These are phyloP conservation scores for Scheffersomyces amazonensis DNA, from an alignment of 805 yeast genomes.

Conservation along the genomic window DNA sequence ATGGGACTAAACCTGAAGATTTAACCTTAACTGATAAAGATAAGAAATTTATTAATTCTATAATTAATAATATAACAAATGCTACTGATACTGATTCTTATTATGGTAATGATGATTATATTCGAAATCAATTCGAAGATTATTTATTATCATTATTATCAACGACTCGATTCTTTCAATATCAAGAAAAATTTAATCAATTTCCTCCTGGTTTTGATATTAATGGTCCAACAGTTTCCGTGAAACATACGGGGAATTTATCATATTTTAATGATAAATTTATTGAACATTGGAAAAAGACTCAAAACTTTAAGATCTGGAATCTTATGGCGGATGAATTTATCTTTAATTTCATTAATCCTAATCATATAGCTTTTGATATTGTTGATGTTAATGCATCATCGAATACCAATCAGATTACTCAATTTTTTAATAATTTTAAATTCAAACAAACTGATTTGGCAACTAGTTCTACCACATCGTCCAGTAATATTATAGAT, in stretches of 20 bases:
- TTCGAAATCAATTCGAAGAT: constrained; percentile 86
- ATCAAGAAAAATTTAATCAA: constrained; percentile 36
- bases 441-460: constrained; percentile 8
- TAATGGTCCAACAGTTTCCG: constrained; percentile 2
- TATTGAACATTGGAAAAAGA: constrained; percentile 28
- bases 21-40: constrained; percentile 47
- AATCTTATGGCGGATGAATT: constrained; percentile 40
- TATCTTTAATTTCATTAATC: constrained; percentile 41
- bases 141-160: constrained; percentile 76
- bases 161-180: constrained; percentile 66
- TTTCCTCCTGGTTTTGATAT: constrained; percentile 41
- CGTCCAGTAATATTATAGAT: not conserved
- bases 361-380: constrained; percentile 29
- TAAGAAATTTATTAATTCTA: constrained; percentile 66
- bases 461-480: not conserved
- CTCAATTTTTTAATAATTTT: constrained; percentile 24
- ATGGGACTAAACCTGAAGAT: constrained; percentile 23
- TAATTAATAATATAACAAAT: constrained; percentile 48
- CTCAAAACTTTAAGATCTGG: constrained; percentile 41
- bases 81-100: constrained; percentile 29
- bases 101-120: constrained; percentile 69
- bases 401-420: constrained; percentile 8
- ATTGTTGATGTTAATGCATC: not conserved
- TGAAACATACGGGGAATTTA: constrained; percentile 24
- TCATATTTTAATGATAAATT: constrained; percentile 29